Evolutionary conservation across 2,329 filamentous ascomycete species (phyloP), one percentile per base, ranked within the genome.

Genomic region (Hansfordia pulvinata): DNA sequence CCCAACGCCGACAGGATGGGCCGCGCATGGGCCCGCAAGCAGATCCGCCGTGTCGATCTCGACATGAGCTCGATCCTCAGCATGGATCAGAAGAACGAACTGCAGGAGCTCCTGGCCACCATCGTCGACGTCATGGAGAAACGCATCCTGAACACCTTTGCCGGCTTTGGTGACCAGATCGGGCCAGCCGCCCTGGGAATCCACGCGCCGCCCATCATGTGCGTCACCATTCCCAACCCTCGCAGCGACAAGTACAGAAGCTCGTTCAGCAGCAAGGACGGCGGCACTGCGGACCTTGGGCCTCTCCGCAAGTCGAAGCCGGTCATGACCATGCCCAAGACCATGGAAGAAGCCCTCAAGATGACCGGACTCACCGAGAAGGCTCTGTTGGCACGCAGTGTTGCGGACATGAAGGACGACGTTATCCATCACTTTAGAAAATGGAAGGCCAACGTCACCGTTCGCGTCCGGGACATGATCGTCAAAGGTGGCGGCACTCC

Each of bases 401-500:
- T 77, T 34, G 54, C 64, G 30, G 76, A 82, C 39, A 52, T 85
- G 40, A 85, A 75, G 54, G 72, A 68, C 35, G 74, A 78, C 28
- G 66, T 75, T 2, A 47, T 92, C 5, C 55, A 63, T 6, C 74
- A 77, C 44, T 93, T 88, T 45, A 73, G 79, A 31, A 77, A 83
- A 36, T 96, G 88, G 88, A 70, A 82, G 40, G 63, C 71, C 5
- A 60, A 62, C 9, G 69, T 93, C 8, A 56, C 82, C 20, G 64
- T 70, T 30, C 69, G 85, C 10, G 58, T 93, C 14, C 69, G 73
- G 11, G 77, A 90, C 19, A 64, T 85, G 11, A 62, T 65, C 21
- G 59, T 69, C 34, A 61, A 56, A 27, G 61, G 66, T 31, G 28
- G 44, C 35, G 30, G 45, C 36, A 31, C 38, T 17, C 29, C 30